phyloP scores from a whole-genome alignment of 2,329 filamentous ascomycete species.

The Balansia obtecta region DNA sequence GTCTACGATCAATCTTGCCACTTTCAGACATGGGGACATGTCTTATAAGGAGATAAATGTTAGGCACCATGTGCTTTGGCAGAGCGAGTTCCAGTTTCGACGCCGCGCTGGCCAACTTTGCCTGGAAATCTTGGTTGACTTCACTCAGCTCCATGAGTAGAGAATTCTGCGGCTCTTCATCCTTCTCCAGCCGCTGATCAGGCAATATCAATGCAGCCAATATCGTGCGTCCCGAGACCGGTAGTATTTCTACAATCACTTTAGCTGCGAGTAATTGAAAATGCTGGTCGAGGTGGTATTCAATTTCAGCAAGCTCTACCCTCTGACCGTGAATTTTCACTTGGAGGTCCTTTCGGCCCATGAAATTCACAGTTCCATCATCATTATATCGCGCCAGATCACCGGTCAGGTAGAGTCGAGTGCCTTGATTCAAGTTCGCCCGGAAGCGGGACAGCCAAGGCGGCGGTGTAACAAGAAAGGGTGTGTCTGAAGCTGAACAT shows the following conservation, averaged over 20 bases:
- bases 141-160: background rate
- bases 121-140: background rate
- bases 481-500: background rate
- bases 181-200: background rate
- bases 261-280: background rate
- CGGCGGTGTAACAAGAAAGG: background rate
- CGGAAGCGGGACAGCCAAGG: slow-evolving; percentile 7
- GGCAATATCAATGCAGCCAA: background rate
- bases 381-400: slow-evolving; percentile 19
- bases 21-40: background rate
- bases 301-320: slow-evolving; percentile 27
- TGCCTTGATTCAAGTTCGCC: slow-evolving; percentile 11
- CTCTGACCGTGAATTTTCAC: slow-evolving; percentile 43
- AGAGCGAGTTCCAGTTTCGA: background rate
- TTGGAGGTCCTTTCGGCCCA: slow-evolving; percentile 15
- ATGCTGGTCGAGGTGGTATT: slow-evolving; percentile 1
- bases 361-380: slow-evolving; percentile 10
- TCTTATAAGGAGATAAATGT: background rate
- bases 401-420: slow-evolving; percentile 11
- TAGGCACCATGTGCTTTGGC: background rate
- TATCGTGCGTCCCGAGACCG: background rate
- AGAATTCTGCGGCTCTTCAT: background rate
- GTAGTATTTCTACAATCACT: background rate
- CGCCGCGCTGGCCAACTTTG: background rate
- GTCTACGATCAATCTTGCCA: background rate